Conservation (phyloP, 2,329 filamentous ascomycete genomes). For the Pseudogymnoascus verrucosus region DNA sequence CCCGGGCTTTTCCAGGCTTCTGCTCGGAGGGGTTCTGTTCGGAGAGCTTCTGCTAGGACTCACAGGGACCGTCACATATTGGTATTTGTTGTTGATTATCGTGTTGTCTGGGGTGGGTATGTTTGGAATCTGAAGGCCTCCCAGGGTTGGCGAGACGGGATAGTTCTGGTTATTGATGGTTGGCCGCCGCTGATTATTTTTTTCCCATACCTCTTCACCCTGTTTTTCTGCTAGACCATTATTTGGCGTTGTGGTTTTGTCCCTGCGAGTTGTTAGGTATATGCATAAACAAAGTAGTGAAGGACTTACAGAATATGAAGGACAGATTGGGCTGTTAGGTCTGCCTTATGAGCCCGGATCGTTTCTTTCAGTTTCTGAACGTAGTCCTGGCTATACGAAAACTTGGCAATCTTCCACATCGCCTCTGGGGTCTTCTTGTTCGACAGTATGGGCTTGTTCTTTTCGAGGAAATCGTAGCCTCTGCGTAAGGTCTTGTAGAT, state of each 20-base stretch:
- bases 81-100: not conserved
- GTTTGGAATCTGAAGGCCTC: not conserved
- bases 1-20: not conserved
- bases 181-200: not conserved
- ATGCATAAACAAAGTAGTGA: not conserved
- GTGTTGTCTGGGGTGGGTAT: not conserved
- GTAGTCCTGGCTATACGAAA: not conserved
- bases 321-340: not conserved
- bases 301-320: not conserved
- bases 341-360: not conserved
- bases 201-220: not conserved
- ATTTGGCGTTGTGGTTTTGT: not conserved
- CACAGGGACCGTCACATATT: not conserved
- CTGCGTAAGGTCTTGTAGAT: not conserved
- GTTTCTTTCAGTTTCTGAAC: not conserved
- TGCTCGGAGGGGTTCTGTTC: not conserved
- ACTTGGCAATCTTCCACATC: not conserved
- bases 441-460: not conserved
- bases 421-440: not conserved
- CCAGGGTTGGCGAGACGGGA: not conserved
- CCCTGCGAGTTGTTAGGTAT: not conserved
- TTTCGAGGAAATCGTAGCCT: not conserved
- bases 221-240: not conserved
- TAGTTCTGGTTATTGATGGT: not conserved
- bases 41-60: not conserved